These are phyloP conservation scores for Rutstroemia sp. DNA, from an alignment of 2,329 filamentous ascomycete genomes.

Conservation along the genomic window DNA sequence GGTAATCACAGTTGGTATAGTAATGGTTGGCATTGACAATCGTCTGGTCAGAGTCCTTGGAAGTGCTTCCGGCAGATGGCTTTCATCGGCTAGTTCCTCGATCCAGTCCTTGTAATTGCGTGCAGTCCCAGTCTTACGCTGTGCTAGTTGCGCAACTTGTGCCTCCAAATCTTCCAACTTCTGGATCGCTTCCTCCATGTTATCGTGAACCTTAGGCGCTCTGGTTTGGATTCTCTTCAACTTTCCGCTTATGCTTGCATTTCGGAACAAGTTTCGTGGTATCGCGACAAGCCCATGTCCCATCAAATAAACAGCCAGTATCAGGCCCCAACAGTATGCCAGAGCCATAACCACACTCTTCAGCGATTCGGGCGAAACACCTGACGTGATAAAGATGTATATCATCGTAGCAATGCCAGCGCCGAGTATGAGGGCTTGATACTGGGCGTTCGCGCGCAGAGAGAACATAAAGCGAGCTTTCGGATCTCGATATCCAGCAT, in stretches of 20 bases:
- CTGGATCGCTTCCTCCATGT: conserved; percentile 75
- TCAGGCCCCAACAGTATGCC: conserved; percentile 87
- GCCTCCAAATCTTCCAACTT: conserved; percentile 74
- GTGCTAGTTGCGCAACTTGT: conserved; percentile 71
- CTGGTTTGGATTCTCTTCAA: conserved; percentile 69
- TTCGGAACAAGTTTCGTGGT: conserved; percentile 71
- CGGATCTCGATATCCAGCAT: conserved; percentile 85
- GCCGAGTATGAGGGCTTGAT: conserved; percentile 73
- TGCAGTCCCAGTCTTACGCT: conserved; percentile 72
- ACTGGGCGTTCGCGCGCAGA: conserved; percentile 77
- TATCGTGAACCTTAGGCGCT: conserved; percentile 78
- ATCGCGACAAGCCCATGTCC: conserved; percentile 92
- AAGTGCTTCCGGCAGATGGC: conserved; percentile 57
- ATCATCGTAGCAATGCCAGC: conserved; percentile 64
- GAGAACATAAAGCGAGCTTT: conserved; percentile 77
- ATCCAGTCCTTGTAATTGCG: conserved; percentile 86
- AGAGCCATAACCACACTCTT: conserved; percentile 88
- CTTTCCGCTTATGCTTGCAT: conserved; percentile 67
- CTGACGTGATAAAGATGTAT: conserved; percentile 76
- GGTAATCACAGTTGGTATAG: conserved; percentile 75
- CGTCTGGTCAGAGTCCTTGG: conserved; percentile 37
- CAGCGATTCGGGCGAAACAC: conserved; percentile 62
- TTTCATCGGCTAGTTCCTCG: conserved; percentile 79
- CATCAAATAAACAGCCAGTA: conserved; percentile 94
- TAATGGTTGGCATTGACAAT: conserved; percentile 37